Base-by-base conservation (phyloP, 208 protist genomes). In the Zelonia costaricensis region DNA sequence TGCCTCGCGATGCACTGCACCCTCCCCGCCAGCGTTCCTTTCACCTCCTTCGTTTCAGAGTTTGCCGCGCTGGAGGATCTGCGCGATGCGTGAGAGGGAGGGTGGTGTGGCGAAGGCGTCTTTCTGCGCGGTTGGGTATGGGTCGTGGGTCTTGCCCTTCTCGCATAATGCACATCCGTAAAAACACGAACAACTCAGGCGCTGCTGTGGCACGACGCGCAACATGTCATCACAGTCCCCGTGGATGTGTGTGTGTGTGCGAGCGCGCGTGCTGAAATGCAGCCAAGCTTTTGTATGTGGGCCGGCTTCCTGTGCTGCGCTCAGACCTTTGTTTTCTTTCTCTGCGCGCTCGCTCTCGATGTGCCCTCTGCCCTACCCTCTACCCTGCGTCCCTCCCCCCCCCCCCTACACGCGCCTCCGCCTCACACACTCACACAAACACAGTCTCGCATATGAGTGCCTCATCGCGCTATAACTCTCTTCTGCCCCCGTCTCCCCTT, bases 1-100 rank as follows among this genome's bases (percentile, higher is more conserved):
- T 82, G 69, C 53, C 69, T 94, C 16, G 82, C 71, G 6, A 53
- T 94, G 42, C 78, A 91, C 62, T 77, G 86, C 58, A 91, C 84
- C n/a, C 66, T 94, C 28, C 82, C 82, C 5, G 55, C 61, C 8
- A 42, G 70, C 27, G 55, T 74, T 10, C 86, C 87, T 42, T 61
- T 66, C 20, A 55, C 69, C 48, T 71, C 72, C 27, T 78, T 82
- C 25, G 65, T 93, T 18, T 56, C 82, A n/a, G 86, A 93, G 62
- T 70, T 86, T 42, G 30, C 49, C 12, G 35, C 22, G 16, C 40
- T 70, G 23, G 58, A 60, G 35, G 59, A 67, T 52, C 51, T 56
- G 44, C 51, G 61, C 18, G 18, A 25, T n/a, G 13, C 48, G 15
- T 52, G 16, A 38, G 16, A 52, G 25, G 25, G 15, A 28, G n/a